Conservation (phyloP, 140 eudicot genomes). For the Oenanthe javanica region DNA sequence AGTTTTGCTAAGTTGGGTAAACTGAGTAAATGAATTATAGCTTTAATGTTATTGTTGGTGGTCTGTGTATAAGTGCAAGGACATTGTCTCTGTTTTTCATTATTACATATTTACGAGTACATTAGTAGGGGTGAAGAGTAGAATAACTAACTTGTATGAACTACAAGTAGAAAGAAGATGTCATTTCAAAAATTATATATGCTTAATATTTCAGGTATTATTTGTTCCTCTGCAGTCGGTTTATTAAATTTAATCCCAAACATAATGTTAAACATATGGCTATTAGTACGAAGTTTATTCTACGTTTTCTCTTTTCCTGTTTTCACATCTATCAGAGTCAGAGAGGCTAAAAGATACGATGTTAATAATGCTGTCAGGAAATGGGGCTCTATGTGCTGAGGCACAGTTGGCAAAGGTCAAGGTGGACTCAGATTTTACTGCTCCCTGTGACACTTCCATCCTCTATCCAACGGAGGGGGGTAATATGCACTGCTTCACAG, state of each 20-base stretch:
- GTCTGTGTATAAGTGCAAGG: background rate
- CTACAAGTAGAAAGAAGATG: background rate
- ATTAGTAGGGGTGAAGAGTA: background rate
- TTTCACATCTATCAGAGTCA: background rate
- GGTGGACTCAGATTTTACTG: conserved; percentile 56
- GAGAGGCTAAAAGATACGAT: background rate
- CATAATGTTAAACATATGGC: background rate
- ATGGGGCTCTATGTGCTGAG: background rate
- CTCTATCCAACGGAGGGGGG: conserved; percentile 88
- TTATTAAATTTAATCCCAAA: background rate
- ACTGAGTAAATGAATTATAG: background rate
- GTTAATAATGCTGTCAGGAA: conserved; percentile 12
- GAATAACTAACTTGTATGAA: background rate
- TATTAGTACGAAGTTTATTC: background rate
- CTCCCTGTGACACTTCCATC: conserved; percentile 64
- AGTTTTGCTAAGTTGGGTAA: background rate
- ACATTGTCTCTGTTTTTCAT: background rate
- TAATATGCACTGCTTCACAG: conserved; percentile 90
- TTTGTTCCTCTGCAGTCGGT: background rate
- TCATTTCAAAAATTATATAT: too few species aligned
- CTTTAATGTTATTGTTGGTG: background rate
- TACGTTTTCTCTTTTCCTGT: background rate
- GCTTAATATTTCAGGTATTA: background rate
- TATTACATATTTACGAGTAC: too few species aligned
- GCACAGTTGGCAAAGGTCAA: conserved; percentile 63